Base-by-base conservation (phyloP, 495 filamentous ascomycete genomes). In the Extremus antarcticus region DNA sequence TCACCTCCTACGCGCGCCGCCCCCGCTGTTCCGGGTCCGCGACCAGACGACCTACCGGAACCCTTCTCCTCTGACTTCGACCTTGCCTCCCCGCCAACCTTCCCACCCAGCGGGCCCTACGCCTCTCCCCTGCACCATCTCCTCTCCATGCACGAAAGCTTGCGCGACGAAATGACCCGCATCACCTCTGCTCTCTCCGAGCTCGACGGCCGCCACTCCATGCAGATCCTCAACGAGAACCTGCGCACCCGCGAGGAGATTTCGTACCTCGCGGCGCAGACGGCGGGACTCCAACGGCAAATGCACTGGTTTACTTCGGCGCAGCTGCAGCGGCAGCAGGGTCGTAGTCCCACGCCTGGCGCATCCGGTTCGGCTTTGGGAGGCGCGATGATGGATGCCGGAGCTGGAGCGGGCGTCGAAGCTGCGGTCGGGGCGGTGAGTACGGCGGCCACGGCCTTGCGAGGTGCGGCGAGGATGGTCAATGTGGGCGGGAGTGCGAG, bases 181-280 rank as follows among this genome's bases (percentile, higher is more conserved):
- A 65, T 86, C 47, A 76, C 75, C 0, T 75, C 76, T 21, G 75
- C 74, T n/a, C 67, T 83, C 22, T 73, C 73, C 3, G 82, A 85
- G 21, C 72, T 84, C 43, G 84, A 87, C 56, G 78, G 78, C 11
- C 76, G 80, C 21, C 77, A 80, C 24, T 82, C 74, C 63, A 82
- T 86, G 81, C 74, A 82, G 52, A 72, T 82, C 49, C 76, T 87
- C 72, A 86, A 82, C 63, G 83, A 86, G 65, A 80, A 72, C 39
- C 70, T 86, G 25, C 78, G 81, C 7, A 73, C 76, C 47, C 81
- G 84, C 53, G 84, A 87, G 59, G 82, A 87, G 54, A 76, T 85
- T 68, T 75, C 80, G 1, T 79, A 82, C 52, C 79, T 79, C 0
- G 83, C 81, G 52, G 81, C 83, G 4, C 82, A 80, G 16, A 73